Conservation (phyloP, 345 rosid genomes). For the Psidium guajava region DNA sequence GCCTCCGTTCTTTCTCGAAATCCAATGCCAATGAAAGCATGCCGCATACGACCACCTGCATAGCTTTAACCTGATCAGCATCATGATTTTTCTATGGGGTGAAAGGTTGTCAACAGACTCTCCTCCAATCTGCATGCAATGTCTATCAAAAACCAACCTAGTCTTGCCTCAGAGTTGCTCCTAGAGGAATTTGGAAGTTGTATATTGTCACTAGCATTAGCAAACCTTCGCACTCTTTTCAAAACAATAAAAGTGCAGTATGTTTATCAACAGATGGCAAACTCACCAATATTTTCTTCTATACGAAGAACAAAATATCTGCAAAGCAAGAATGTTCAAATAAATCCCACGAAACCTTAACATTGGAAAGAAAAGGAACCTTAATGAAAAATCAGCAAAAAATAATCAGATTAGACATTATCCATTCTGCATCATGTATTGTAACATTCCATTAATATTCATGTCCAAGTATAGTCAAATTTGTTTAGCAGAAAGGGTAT, state of each 20-base stretch:
- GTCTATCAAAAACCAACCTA: neutral
- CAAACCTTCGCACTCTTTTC: neutral
- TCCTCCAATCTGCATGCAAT: neutral
- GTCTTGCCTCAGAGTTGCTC: neutral
- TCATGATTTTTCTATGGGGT: neutral
- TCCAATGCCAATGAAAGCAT: conserved; percentile 95
- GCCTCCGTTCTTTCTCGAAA: conserved; percentile 98
- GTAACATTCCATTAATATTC: neutral
- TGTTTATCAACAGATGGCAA: neutral
- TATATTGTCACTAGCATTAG: neutral
- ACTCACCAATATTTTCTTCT: conserved; percentile 92
- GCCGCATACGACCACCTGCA: conserved; percentile 86
- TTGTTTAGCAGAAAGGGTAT: neutral
- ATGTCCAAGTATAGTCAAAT: neutral
- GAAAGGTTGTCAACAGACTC: neutral
- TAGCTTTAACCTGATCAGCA: conserved; percentile 7
- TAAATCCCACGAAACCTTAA: neutral
- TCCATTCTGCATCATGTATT: neutral
- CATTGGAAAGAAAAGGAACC: neutral
- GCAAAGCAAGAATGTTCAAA: conserved; percentile 23
- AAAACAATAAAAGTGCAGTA: conserved; percentile 1
- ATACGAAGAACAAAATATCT: conserved; percentile 98
- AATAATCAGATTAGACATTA: neutral
- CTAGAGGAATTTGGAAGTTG: neutral
- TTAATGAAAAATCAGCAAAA: neutral